A percentile compares a stretch with the other conserved stretches of the same genome.
These are phyloP conservation scores for Moricandia moricandioides DNA, from an alignment of 345 rosid species.

Conservation along the genomic window DNA sequence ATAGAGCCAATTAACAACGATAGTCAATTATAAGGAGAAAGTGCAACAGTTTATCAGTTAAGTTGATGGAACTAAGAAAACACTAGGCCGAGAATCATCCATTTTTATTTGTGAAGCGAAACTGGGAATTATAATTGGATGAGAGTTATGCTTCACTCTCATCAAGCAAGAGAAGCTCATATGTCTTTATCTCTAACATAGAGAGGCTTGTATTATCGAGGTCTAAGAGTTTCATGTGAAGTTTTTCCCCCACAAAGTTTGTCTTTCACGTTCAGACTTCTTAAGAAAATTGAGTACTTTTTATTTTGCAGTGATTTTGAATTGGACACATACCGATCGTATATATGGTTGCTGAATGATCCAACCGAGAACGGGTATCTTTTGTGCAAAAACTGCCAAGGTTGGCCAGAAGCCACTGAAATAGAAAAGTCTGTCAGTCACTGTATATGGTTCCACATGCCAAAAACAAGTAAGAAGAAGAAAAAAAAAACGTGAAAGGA, in stretches of 20 bases:
- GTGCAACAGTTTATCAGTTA: not conserved
- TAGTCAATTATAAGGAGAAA: not conserved
- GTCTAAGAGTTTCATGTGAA: not conserved
- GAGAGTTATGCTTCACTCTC: not conserved
- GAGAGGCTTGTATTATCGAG: not conserved
- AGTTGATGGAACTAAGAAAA: not conserved
- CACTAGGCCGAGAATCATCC: slow-evolving; percentile 3
- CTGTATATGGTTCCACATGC: slow-evolving; percentile 1
- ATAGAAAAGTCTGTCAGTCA: slow-evolving; percentile 5
- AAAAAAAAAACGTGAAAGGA: slow-evolving; percentile 23
- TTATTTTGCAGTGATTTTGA: not conserved
- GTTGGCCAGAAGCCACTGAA: slow-evolving; percentile 99
- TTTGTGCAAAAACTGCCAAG: slow-evolving; percentile 78
- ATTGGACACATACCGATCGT: slow-evolving; percentile 60
- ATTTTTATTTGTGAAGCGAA: not conserved
- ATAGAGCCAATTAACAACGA: not conserved
- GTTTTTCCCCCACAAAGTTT: not conserved
- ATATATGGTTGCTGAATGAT: slow-evolving; percentile 76
- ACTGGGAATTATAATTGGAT: not conserved
- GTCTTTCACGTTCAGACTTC: not conserved
- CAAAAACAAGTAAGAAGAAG: not conserved
- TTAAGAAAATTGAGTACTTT: not conserved
- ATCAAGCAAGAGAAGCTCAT: not conserved
- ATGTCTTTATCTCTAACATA: not conserved
- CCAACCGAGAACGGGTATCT: slow-evolving; percentile 97